Conservation (phyloP, 495 filamentous ascomycete genomes). For the Chaetomidium leptoderma region DNA sequence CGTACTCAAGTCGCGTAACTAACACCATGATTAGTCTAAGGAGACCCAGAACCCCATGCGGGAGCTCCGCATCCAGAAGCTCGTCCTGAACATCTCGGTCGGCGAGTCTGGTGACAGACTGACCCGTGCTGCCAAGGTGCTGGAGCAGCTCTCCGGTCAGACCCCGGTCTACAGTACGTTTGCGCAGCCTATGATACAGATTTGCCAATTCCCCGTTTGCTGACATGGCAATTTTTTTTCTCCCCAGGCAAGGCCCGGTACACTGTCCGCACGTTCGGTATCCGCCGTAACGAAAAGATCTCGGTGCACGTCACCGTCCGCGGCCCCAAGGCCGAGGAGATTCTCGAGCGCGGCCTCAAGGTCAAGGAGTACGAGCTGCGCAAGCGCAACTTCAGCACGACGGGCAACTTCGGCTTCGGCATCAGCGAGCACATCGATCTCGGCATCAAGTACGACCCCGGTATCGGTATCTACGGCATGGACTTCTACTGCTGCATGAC, state of each 20-base stretch:
- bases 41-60: constrained; percentile 97
- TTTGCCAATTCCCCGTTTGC: background rate
- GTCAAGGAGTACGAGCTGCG: constrained; percentile 99
- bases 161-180: constrained; percentile 95
- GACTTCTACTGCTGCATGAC: constrained; percentile 99
- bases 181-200: background rate
- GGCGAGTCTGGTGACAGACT: constrained; percentile 99
- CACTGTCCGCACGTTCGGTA: constrained; percentile 99
- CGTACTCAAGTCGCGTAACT: background rate
- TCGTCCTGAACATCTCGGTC: constrained; percentile 99
- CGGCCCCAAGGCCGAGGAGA: constrained; percentile 99
- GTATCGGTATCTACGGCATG: constrained; percentile 99
- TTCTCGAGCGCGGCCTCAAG: constrained; percentile 99
- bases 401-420: constrained; percentile 99
- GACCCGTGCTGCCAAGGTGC: constrained; percentile 98
- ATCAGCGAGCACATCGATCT: constrained; percentile 99
- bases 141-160: constrained; percentile 99
- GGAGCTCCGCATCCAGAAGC: constrained; percentile 99
- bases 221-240: background rate
- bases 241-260: constrained; percentile 98
- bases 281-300: constrained; percentile 99
- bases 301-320: constrained; percentile 99
- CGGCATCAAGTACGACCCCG: constrained; percentile 99
- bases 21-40: constrained; percentile 48
- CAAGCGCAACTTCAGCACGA: constrained; percentile 99